Conservation (phyloP, 306 rosid species). For the Quillaja saponaria region DNA sequence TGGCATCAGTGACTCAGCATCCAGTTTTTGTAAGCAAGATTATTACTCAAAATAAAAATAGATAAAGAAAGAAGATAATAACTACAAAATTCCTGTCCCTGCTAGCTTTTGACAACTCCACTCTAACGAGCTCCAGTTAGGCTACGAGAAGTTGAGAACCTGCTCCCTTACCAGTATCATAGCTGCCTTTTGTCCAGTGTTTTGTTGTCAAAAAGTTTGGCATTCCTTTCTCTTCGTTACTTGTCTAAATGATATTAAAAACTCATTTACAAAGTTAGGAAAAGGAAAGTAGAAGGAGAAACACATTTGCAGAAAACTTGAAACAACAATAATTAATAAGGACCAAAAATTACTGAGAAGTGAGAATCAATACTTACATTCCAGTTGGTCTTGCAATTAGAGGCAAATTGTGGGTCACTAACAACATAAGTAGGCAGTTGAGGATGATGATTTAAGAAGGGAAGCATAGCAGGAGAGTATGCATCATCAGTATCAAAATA, state of each 20-base stretch:
- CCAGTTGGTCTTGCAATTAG: conserved; percentile 26
- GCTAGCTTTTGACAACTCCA: too few relatives aligned
- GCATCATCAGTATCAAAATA: conserved; percentile 36
- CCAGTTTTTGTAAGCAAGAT: too few relatives aligned
- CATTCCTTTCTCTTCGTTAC: conserved; percentile 20
- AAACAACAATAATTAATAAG: too few relatives aligned
- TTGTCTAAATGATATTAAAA: conserved; percentile 10
- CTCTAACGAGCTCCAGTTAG: too few relatives aligned
- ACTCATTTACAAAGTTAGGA: not conserved
- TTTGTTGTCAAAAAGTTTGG: not conserved
- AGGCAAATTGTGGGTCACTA: conserved; percentile 15
- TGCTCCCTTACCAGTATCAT: not conserved
- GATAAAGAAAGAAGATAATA: too few relatives aligned
- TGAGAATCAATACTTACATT: conserved; percentile 22
- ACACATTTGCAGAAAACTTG: not conserved
- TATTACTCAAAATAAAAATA: too few relatives aligned
- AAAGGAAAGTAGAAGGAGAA: not conserved
- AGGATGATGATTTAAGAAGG: conserved; percentile 30
- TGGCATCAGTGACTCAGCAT: too few relatives aligned
- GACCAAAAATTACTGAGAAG: not conserved
- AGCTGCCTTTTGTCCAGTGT: not conserved
- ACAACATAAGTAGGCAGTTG: conserved; percentile 27
- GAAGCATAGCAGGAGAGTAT: conserved; percentile 32
- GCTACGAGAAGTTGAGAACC: too few relatives aligned
- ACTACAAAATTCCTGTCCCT: too few relatives aligned